Base-by-base conservation (phyloP, 805 yeast species). In the Ogataea pilisensis region DNA sequence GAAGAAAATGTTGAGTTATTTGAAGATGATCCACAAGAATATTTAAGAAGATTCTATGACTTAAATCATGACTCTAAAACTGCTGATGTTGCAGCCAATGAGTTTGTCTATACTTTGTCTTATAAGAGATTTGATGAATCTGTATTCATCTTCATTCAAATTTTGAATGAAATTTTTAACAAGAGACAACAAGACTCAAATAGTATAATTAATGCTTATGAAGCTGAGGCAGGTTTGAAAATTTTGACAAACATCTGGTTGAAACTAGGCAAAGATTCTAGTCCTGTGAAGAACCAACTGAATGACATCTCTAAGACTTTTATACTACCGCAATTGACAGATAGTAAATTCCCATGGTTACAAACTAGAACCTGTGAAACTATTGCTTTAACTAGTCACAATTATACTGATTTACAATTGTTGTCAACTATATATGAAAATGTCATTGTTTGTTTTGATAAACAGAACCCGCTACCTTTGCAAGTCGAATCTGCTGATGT, bases 21-120 rank as follows among this genome's bases (percentile, higher is more conserved):
- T 64, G 95, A 88, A 46, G 79, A 75, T 46, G 96, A 90, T 53
- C 96, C 96, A 3, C 83, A 78, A 41, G 96, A 89, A 58, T 93
- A 87, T 59, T 79, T 91, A 41, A 85, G 87, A 60, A 69, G 80
- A 38, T 75, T 75, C 39, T 72, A 86, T 52, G 86, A 79, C 59
- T 65, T 78, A 31, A 69, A 68, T 48, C 62, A 73, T 42, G 78
- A 72, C 41, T 61, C 63, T 25, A 70, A 67, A 29, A 72, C 72
- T 25, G 65, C 78, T 4, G 79, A 73, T 46, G 66, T 69, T 27
- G 79, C 78, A 1, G 67, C 78, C 6, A 65, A 69, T 37, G 71
- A 72, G 53, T 73, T 75, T 43, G 45, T 55, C 21, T 53, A 48
- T 35, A 34, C 46, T 1, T 35, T 55, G 8, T 41, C 51, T 1